Base-by-base conservation (phyloP, 2,329 filamentous ascomycete species). In the Tolypocladium ophioglossoides region DNA sequence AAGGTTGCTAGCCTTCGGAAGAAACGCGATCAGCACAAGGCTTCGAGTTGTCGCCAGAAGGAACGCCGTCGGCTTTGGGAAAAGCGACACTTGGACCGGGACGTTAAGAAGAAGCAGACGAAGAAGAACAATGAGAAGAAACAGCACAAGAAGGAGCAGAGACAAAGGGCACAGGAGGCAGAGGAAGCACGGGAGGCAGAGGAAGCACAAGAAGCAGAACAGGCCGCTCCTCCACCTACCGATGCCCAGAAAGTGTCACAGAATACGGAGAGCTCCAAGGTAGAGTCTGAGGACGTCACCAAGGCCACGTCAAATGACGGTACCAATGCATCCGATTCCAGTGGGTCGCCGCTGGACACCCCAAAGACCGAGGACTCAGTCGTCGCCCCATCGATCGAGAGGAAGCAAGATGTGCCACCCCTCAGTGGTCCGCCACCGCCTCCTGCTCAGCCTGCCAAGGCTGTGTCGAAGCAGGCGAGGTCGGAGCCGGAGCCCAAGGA, bases 1-100 rank as follows among this genome's bases (percentile, higher is more conserved):
- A 75, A 76, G 58, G 74, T 79, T 2, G 68, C 71, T 24, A 74
- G 76, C 57, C 72, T 78, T 27, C 68, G 75, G 27, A 75, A 79
- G 63, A 73, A 76, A 61, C 70, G 73, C 54, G 72, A 77, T 55
- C 72, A 76, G 50, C 68, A 75, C 50, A 77, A 78, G 66, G 76
- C 75, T 0, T 77, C 74, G 49, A 64, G 67, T n/a, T 73, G 70
- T 52, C 72, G 74, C 7, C 68, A 71, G 58, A 64, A 70, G 47
- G 74, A 78, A 56, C 71, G 75, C 2, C 72, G 74, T 35, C 72
- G 71, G 53, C 69, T 74, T 57, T 80, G 78, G 74, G 73, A 78
- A 65, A 74, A 70, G 62, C 66, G 77, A 2, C 73, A 75, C 4
- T 73, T 72, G 10, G 73, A 68, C 30, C 70, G 70, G 10, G 66